phyloP scores from a whole-genome alignment of 495 filamentous ascomycete species.

The Extremus antarcticus region DNA sequence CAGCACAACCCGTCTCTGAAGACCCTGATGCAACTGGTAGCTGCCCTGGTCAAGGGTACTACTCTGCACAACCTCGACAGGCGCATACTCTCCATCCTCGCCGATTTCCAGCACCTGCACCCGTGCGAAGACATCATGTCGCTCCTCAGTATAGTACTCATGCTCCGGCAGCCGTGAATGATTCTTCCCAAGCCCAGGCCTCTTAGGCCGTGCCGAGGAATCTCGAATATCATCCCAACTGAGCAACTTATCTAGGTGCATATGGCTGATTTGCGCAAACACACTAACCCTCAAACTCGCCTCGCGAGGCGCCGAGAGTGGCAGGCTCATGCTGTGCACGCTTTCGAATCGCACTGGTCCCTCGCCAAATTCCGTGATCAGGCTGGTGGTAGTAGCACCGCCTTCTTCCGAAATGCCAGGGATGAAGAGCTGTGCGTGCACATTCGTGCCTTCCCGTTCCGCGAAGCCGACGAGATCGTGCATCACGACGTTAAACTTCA shows the following conservation, averaged over 20 bases:
- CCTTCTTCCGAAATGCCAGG: conserved; percentile 86
- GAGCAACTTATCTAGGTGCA: conserved; percentile 94
- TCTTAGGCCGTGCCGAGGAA: conserved; percentile 38
- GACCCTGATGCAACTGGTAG: conserved; percentile 89
- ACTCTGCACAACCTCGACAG: conserved; percentile 83
- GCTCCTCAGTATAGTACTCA: conserved; percentile 84
- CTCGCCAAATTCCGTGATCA: conserved; percentile 91
- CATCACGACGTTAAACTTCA: conserved; percentile 99
- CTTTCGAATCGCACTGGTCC: conserved; percentile 92
- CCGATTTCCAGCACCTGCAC: conserved; percentile 82
- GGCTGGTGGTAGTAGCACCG: conserved; percentile 84
- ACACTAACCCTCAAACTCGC: conserved; percentile 79
- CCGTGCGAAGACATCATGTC: conserved; percentile 83
- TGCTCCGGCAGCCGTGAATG: conserved; percentile 72
- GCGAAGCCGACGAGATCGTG: conserved; percentile 93
- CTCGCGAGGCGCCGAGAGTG: conserved; percentile 65
- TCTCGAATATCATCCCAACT: conserved; percentile 99
- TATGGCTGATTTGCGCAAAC: conserved; percentile 79
- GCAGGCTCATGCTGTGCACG: conserved; percentile 96
- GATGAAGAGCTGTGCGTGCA: conserved; percentile 92
- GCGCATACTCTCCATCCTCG: conserved; percentile 80
- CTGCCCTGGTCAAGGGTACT: conserved; percentile 71
- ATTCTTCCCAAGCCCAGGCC: conserved; percentile 16
- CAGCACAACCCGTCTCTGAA: conserved; percentile 81
- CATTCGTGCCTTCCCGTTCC: conserved; percentile 88